A percentile compares a stretch with the other conserved stretches of the same genome.
Conservation (phyloP, 129 eudicot genomes). For the Apium graveolens region DNA sequence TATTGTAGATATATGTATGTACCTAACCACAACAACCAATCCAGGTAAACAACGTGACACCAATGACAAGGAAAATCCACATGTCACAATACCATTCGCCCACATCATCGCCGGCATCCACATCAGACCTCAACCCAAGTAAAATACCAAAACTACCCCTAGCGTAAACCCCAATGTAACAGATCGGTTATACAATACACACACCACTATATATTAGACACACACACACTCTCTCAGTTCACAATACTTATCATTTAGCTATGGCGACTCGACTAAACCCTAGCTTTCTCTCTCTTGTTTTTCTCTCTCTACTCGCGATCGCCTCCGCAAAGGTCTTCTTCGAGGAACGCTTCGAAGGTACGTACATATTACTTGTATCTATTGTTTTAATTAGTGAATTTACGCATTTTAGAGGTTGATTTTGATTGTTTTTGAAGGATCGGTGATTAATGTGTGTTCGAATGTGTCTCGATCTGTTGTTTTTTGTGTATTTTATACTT, state of each 20-base stretch:
- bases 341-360: conserved; percentile 92
- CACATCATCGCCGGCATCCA: conserved; percentile 23
- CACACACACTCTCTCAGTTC: not conserved
- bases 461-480: not conserved
- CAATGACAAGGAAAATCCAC: conserved; percentile 35
- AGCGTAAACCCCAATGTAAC: conserved; percentile 17
- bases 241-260: not conserved
- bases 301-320: conserved; percentile 32
- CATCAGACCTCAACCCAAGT: not conserved
- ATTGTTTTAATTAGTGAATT: not conserved
- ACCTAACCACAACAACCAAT: conserved; percentile 32
- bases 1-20: not conserved
- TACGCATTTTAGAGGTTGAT: not conserved
- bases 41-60: conserved; percentile 28
- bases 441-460: not conserved
- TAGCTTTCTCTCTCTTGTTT: conserved; percentile 12
- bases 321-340: conserved; percentile 68
- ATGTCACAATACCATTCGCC: conserved; percentile 28
- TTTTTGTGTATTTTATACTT: not conserved
- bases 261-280: conserved; percentile 26
- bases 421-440: not conserved
- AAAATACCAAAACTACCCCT: conserved; percentile 8
- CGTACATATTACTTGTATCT: not conserved
- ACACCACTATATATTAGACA: not conserved
- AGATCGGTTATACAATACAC: conserved; percentile 20